phyloP scores from a whole-genome alignment of 495 filamentous ascomycete species.

The Penicillium bialowiezense region DNA sequence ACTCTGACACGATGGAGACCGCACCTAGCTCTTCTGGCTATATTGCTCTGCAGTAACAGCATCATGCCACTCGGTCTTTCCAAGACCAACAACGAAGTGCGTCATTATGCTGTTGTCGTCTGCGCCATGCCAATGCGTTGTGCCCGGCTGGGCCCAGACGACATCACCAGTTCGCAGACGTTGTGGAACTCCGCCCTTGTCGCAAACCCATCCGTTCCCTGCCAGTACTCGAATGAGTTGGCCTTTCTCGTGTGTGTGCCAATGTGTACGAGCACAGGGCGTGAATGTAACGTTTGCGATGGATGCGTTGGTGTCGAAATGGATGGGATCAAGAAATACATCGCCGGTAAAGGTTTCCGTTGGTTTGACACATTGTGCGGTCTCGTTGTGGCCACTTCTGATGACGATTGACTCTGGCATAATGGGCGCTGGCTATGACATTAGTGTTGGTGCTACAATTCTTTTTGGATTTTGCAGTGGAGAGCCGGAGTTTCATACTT shows the following conservation, averaged over 20 bases:
- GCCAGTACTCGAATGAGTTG: constrained; percentile 19
- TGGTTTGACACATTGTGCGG: constrained; percentile 9
- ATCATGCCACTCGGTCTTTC: constrained; percentile 13
- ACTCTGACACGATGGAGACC: too few relatives aligned
- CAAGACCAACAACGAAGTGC: constrained; percentile 20
- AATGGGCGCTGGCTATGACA: too few relatives aligned
- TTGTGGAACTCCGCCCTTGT: constrained; percentile 10
- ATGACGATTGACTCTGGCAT: constrained; percentile 9
- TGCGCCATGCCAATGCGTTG: constrained; percentile 24
- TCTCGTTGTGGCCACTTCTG: background rate
- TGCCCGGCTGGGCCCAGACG: constrained; percentile 21
- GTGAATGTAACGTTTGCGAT: constrained; percentile 22
- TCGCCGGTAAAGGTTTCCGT: constrained; percentile 21
- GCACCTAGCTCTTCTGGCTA: background rate
- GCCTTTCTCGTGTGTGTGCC: constrained; percentile 24
- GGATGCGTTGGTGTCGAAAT: constrained; percentile 2
- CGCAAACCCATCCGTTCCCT: constrained; percentile 23
- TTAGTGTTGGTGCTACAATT: too few relatives aligned
- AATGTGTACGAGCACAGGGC: constrained; percentile 22
- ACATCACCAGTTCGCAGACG: constrained; percentile 18
- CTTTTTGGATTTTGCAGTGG: too few relatives aligned
- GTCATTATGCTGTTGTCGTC: constrained; percentile 21
- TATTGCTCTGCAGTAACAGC: constrained; percentile 22
- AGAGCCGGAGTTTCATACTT: too few relatives aligned
- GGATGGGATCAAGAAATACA: constrained; percentile 18